Percentiles rank a stretch among this genome's conserved stretches.
These are phyloP conservation scores for Venturia asperata DNA, from an alignment of 2,329 filamentous ascomycete genomes.

Conservation along the genomic window DNA sequence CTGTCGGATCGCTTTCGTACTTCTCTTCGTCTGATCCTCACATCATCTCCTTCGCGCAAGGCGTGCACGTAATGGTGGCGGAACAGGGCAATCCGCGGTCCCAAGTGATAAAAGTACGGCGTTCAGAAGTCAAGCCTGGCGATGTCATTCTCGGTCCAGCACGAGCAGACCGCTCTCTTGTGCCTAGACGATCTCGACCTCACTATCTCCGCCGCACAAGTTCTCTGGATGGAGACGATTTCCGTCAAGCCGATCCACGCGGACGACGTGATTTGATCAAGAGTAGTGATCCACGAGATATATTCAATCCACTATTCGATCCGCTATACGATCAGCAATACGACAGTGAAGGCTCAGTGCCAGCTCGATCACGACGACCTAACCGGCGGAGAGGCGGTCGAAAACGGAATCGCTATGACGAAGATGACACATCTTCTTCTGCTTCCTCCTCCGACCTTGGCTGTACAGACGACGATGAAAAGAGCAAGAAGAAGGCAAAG, in stretches of 20 bases:
- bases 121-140: conserved; percentile 9
- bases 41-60: neutral
- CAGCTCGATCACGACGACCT: conserved; percentile 1
- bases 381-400: neutral
- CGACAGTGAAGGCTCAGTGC: conserved; percentile 11
- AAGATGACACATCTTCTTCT: conserved; percentile 6
- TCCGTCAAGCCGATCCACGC: neutral
- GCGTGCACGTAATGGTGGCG: neutral
- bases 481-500: conserved; percentile 15
- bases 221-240: conserved; percentile 2
- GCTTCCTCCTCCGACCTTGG: conserved; percentile 12
- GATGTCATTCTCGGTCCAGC: conserved; percentile 12
- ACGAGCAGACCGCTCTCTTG: neutral
- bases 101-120: conserved; percentile 5
- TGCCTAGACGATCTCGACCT: neutral
- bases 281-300: conserved; percentile 6
- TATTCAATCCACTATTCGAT: neutral
- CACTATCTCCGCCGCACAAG: conserved; percentile 3
- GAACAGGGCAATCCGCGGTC: neutral
- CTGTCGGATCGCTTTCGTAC: neutral
- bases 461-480: conserved; percentile 15
- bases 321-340: neutral
- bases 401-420: neutral
- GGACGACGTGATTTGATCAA: neutral
- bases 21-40: neutral